These are phyloP conservation scores for Thermothelomyces thermophilus DNA, from an alignment of 2,329 filamentous ascomycete species.

Conservation along the genomic window DNA sequence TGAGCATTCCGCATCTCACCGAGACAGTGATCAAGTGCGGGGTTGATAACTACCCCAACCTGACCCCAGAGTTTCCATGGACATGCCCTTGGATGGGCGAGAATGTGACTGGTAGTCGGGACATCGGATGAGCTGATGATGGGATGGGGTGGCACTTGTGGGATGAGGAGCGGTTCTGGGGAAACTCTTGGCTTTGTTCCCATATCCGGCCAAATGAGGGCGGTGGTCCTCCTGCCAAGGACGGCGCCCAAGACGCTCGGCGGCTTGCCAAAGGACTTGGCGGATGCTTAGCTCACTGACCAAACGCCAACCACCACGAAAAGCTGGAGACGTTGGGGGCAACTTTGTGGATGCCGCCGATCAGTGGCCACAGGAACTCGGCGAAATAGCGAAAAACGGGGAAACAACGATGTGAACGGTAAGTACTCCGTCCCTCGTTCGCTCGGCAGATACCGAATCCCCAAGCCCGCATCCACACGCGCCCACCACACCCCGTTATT, in stretches of 20 bases:
- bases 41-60: not conserved
- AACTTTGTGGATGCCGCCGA: not conserved
- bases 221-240: slow-evolving; percentile 1
- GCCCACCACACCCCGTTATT: too few species aligned
- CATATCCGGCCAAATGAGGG: not conserved
- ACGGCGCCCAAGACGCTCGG: slow-evolving; percentile 4
- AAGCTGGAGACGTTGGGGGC: too few species aligned
- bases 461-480: not conserved
- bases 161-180: not conserved
- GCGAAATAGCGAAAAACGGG: not conserved
- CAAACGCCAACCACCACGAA: too few species aligned
- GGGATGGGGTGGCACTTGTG: too few species aligned
- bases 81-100: not conserved
- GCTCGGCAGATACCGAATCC: too few species aligned
- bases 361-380: not conserved
- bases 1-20: not conserved
- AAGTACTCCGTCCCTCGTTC: too few species aligned
- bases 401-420: too few species aligned
- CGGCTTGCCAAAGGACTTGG: slow-evolving; percentile 5
- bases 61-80: not conserved
- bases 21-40: not conserved
- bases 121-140: not conserved
- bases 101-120: not conserved
- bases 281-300: slow-evolving; percentile 13
- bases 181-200: slow-evolving; percentile 9